Evolutionary conservation across 1,139 yeast genomes (phyloP).

Genomic region (Spencermartinsiella ligniputridi): DNA sequence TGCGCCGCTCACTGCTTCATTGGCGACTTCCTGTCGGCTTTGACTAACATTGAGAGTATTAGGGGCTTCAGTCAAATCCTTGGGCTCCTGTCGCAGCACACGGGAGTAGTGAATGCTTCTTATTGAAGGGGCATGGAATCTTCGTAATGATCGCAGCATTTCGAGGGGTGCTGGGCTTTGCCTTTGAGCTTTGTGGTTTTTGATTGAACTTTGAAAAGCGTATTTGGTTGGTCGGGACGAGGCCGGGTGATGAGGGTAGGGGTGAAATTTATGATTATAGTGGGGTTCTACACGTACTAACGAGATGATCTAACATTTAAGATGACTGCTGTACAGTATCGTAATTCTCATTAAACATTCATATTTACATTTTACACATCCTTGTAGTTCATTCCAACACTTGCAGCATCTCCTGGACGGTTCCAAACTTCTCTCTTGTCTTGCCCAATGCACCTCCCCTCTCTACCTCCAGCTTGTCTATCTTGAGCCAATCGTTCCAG

Average conservation of each 20-base stretch:
- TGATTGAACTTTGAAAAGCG: background rate
- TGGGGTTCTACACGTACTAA: too few species aligned
- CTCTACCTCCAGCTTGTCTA: slow-evolving; percentile 51
- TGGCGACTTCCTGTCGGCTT: slow-evolving; percentile 32
- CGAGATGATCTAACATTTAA: too few species aligned
- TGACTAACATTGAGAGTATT: slow-evolving; percentile 6
- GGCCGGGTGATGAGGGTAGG: background rate
- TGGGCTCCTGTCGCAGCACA: background rate
- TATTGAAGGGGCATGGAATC: background rate
- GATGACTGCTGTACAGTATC: too few species aligned
- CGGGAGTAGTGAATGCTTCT: background rate
- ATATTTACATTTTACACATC: background rate
- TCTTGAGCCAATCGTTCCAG: slow-evolving; percentile 72
- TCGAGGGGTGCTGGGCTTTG: too few species aligned
- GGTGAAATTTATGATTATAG: too few species aligned
- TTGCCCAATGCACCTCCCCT: slow-evolving; percentile 49
- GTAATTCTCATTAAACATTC: too few species aligned
- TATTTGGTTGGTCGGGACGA: background rate
- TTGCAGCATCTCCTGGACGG: slow-evolving; percentile 47
- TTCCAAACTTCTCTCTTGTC: slow-evolving; percentile 53
- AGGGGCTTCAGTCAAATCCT: background rate
- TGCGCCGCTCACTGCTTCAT: slow-evolving; percentile 75
- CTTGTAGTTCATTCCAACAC: slow-evolving; percentile 17
- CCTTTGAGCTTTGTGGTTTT: too few species aligned
- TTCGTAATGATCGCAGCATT: background rate